phyloP scores from a whole-genome alignment of 2,329 filamentous ascomycete species.

The Fusarium subtropicale region DNA sequence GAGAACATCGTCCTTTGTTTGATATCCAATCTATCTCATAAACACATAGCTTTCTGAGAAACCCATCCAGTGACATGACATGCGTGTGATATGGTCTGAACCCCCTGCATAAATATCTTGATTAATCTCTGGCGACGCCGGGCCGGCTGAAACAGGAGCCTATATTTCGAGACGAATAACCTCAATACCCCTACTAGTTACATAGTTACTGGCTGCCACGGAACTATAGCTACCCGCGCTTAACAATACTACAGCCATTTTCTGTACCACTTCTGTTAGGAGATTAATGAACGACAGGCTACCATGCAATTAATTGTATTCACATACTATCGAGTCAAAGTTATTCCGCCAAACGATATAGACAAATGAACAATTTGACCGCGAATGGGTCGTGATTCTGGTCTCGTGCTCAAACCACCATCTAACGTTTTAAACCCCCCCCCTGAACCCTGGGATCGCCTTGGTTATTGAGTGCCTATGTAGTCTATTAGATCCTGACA shows the following conservation, averaged over 20 bases:
- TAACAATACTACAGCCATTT: slow-evolving; percentile 29
- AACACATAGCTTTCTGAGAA: slow-evolving; percentile 12
- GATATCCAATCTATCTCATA: slow-evolving; percentile 26
- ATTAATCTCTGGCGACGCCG: slow-evolving; percentile 32
- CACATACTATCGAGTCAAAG: background rate
- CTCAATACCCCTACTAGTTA: slow-evolving; percentile 17
- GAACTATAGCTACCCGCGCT: slow-evolving; percentile 6
- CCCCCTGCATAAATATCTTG: slow-evolving; percentile 35
- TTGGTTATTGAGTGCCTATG: slow-evolving; percentile 3
- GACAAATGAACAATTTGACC: slow-evolving; percentile 5
- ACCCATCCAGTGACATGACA: background rate
- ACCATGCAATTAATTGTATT: background rate
- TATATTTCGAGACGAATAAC: slow-evolving; percentile 26
- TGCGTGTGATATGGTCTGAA: background rate
- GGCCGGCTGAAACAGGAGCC: slow-evolving; percentile 37
- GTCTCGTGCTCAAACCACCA: slow-evolving; percentile 23
- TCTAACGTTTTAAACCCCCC: slow-evolving; percentile 2
- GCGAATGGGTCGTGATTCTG: slow-evolving; percentile 22
- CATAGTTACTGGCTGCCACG: background rate
- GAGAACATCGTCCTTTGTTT: slow-evolving; percentile 12
- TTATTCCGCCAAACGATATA: slow-evolving; percentile 1
- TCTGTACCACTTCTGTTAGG: slow-evolving; percentile 28
- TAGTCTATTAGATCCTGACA: slow-evolving; percentile 17
- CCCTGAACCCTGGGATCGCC: slow-evolving; percentile 35
- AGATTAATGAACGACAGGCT: slow-evolving; percentile 17